phyloP scores from a whole-genome alignment of 345 rosid species.

The Excoecaria cochinchinensis region DNA sequence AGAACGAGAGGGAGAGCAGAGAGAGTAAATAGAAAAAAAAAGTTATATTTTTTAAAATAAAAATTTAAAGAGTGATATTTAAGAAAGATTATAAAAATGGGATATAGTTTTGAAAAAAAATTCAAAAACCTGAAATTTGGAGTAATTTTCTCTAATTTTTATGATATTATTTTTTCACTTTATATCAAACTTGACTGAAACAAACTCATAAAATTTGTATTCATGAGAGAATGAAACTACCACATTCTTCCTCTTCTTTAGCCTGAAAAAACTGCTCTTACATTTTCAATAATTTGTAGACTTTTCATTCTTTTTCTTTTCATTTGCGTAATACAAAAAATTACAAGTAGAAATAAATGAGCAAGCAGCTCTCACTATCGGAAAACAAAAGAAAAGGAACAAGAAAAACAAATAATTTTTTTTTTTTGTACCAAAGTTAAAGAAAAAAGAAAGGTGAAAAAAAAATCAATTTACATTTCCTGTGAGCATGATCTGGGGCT shows the following conservation, averaged over 20 bases:
- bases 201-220: not conserved
- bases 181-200: too few species aligned
- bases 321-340: conserved; percentile 26
- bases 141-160: too few species aligned
- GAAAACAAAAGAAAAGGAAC: not conserved
- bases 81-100: too few species aligned
- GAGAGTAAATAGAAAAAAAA: too few species aligned
- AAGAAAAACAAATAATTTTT: conserved; percentile 16
- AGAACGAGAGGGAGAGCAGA: too few species aligned
- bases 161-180: too few species aligned
- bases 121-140: too few species aligned
- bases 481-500: conserved; percentile 17
- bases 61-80: too few species aligned
- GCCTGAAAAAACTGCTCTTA: conserved; percentile 11
- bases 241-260: not conserved
- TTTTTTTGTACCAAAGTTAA: conserved; percentile 21
- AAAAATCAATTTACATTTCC: conserved; percentile 40
- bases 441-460: not conserved
- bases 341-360: conserved; percentile 11
- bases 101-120: too few species aligned
- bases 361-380: conserved; percentile 18
- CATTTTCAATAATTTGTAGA: conserved; percentile 26
- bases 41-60: too few species aligned
- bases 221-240: not conserved
- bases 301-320: conserved; percentile 23